Evolutionary conservation across 352 stramenopile species (phyloP).

Genomic region (Phytophthora uliginosa): DNA sequence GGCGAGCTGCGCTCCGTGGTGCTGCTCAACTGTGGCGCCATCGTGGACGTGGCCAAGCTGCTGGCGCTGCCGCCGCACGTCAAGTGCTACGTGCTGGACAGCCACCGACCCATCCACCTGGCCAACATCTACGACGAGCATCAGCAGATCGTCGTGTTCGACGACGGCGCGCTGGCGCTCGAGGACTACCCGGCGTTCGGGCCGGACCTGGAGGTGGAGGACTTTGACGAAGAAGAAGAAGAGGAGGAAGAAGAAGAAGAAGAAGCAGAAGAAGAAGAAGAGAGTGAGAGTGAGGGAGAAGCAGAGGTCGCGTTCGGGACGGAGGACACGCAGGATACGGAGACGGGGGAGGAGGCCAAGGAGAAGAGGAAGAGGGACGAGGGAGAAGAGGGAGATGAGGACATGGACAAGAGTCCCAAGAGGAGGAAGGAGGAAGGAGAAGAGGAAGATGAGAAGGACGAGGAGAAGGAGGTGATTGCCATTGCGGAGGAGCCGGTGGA

Average conservation of each 20-base stretch:
- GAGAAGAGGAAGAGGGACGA: conserved; percentile 42
- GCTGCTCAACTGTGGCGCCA: conserved; percentile 96
- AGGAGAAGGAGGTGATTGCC: conserved; percentile 21
- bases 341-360: conserved; percentile 30
- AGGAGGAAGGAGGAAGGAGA: conserved; percentile 35
- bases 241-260: conserved; percentile 59
- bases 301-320: conserved; percentile 63
- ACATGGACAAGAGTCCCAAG: conserved; percentile 24
- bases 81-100: conserved; percentile 97
- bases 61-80: conserved; percentile 72
- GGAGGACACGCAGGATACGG: conserved; percentile 18
- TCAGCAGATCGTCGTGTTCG: conserved; percentile 86
- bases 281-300: conserved; percentile 56
- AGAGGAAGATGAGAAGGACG: conserved; percentile 43
- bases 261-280: conserved; percentile 23
- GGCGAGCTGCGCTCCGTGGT: conserved; percentile 92
- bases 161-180: conserved; percentile 74
- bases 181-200: conserved; percentile 89
- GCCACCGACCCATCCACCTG: conserved; percentile 96
- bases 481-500: conserved; percentile 23
- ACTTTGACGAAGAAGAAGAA: conserved; percentile 74
- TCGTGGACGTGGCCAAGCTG: conserved; percentile 92
- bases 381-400: conserved; percentile 40
- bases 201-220: conserved; percentile 81
- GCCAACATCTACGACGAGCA: conserved; percentile 95